Evolutionary conservation across 768 basidiomycete genomes (phyloP).

Genomic region (Kwoniella sp.): DNA sequence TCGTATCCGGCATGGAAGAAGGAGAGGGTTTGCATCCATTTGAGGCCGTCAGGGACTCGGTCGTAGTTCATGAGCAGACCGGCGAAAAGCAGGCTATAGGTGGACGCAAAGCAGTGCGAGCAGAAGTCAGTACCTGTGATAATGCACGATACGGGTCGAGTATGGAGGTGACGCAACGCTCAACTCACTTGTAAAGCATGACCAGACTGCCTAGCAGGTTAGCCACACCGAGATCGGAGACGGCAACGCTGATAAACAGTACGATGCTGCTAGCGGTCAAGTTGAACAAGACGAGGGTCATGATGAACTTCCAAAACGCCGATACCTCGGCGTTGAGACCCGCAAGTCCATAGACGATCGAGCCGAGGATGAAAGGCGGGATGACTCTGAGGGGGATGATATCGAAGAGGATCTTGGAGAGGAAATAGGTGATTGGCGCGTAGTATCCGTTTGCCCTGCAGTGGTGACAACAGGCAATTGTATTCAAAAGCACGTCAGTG

Average conservation of each 20-base stretch:
- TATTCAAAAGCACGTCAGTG: background rate
- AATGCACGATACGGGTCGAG: background rate
- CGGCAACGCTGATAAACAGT: constrained; percentile 83
- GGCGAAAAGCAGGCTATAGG: constrained; percentile 81
- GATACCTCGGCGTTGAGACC: constrained; percentile 88
- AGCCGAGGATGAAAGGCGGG: constrained; percentile 91
- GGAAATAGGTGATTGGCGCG: constrained; percentile 92
- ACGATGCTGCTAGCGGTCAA: constrained; percentile 91
- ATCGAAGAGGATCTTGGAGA: constrained; percentile 93
- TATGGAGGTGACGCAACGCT: constrained; percentile 8
- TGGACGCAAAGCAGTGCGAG: background rate
- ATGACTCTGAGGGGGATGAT: constrained; percentile 92
- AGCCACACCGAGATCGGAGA: constrained; percentile 82
- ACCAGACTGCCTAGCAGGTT: constrained; percentile 91
- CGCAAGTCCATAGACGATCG: constrained; percentile 91
- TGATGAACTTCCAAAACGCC: constrained; percentile 97
- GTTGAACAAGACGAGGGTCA: constrained; percentile 94
- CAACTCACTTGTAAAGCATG: constrained; percentile 97
- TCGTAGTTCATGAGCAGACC: constrained; percentile 94
- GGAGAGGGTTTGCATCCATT: constrained; percentile 86
- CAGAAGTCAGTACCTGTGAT: background rate
- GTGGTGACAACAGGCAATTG: background rate
- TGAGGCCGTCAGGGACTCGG: constrained; percentile 69
- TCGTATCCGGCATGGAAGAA: constrained; percentile 99
- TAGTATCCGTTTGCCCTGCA: constrained; percentile 94